A percentile compares a stretch with the other conserved stretches of the same genome.
Conservation (phyloP, 2,329 filamentous ascomycete species). For the Zymoseptoria brevis region DNA sequence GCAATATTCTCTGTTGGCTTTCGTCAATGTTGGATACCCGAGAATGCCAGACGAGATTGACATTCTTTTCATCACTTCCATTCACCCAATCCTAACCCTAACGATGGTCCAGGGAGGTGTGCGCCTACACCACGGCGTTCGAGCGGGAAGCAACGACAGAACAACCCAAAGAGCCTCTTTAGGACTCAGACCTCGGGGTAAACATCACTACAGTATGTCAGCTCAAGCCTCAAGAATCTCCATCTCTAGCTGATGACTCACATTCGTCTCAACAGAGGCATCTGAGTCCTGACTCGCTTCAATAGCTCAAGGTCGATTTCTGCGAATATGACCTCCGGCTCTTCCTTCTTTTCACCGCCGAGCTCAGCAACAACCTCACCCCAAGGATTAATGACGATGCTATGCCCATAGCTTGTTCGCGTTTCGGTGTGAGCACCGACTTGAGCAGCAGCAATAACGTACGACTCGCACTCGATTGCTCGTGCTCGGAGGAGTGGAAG, state of each 20-base stretch:
- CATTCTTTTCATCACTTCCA: neutral
- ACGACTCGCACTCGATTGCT: conserved; percentile 83
- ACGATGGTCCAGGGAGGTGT: neutral
- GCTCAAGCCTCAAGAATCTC: conserved; percentile 5
- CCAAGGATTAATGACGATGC: conserved; percentile 82
- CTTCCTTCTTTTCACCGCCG: conserved; percentile 40
- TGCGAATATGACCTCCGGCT: conserved; percentile 36
- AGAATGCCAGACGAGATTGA: neutral
- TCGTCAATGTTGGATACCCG: neutral
- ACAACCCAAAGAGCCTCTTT: too few species aligned
- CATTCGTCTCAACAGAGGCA: conserved; percentile 31
- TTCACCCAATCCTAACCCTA: neutral
- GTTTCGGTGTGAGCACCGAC: conserved; percentile 65
- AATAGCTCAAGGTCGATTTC: conserved; percentile 33
- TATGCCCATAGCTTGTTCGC: conserved; percentile 75
- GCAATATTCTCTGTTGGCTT: neutral
- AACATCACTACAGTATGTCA: conserved; percentile 22
- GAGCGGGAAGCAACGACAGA: too few species aligned
- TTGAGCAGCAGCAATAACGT: conserved; percentile 80
- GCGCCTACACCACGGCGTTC: too few species aligned
- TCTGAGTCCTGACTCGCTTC: conserved; percentile 29
- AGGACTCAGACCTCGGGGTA: conserved; percentile 23
- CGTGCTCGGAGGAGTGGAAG: conserved; percentile 66
- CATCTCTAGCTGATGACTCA: conserved; percentile 18
- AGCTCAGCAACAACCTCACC: conserved; percentile 63